Conservation (phyloP, 306 rosid genomes). For the Pterocarpus santalinus region DNA sequence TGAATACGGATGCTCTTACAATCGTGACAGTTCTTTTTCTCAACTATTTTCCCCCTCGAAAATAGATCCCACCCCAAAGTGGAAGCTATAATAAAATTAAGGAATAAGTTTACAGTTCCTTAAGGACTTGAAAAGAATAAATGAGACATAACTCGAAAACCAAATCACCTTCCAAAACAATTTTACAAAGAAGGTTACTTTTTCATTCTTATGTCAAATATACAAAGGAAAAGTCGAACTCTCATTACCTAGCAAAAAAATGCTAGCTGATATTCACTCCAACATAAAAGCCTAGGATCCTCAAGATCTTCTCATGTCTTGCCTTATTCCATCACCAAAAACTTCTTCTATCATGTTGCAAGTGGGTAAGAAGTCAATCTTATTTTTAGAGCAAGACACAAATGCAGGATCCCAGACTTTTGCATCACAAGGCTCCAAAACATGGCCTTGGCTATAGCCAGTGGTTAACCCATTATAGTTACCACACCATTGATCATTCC, state of each 20-base stretch:
- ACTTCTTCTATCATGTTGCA: constrained; percentile 91
- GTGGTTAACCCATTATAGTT: constrained; percentile 57
- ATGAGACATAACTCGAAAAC: constrained; percentile 44
- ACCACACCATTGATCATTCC: constrained; percentile 61
- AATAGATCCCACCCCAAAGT: constrained; percentile 43
- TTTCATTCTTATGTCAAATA: constrained; percentile 53
- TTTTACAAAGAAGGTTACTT: constrained; percentile 60
- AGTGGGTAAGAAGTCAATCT: constrained; percentile 83
- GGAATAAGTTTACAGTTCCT: constrained; percentile 50
- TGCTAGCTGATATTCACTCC: constrained; percentile 46
- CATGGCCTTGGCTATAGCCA: constrained; percentile 63
- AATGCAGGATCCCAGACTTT: constrained; percentile 78
- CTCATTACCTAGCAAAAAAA: constrained; percentile 40
- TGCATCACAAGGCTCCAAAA: constrained; percentile 74
- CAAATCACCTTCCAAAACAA: constrained; percentile 62
- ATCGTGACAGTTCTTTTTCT: constrained; percentile 13
- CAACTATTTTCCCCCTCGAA: constrained; percentile 33
- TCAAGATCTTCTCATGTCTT: constrained; percentile 71
- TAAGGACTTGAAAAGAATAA: constrained; percentile 38
- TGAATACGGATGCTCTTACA: constrained; percentile 23
- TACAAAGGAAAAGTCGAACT: constrained; percentile 56
- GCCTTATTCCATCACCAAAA: constrained; percentile 75
- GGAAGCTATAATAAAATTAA: constrained; percentile 48
- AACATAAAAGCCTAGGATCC: constrained; percentile 44
- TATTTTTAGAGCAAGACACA: constrained; percentile 60